Percentiles rank a stretch among this genome's conserved stretches.
These are phyloP conservation scores for Daucus carota DNA, from an alignment of 129 eudicot genomes.

Conservation along the genomic window DNA sequence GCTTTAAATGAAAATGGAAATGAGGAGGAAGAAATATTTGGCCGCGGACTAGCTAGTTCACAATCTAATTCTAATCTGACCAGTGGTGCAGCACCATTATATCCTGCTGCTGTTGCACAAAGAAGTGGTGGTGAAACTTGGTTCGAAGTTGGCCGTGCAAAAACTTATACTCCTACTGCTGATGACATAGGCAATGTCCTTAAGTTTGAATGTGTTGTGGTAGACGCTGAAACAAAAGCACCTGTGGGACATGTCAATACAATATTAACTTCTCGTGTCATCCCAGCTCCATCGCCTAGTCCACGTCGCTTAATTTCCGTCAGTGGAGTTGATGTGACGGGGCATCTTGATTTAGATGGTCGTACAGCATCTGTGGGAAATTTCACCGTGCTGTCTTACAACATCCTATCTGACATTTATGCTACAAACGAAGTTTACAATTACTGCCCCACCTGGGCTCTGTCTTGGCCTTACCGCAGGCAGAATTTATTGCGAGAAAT, in stretches of 20 bases:
- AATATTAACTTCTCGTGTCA: slow-evolving; percentile 66
- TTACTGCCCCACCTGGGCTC: slow-evolving; percentile 97
- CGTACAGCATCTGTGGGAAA: slow-evolving; percentile 56
- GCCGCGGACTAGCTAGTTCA: slow-evolving; percentile 49
- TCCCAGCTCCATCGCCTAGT: slow-evolving; percentile 92
- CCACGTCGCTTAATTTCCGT: slow-evolving; percentile 71
- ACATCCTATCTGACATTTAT: slow-evolving; percentile 69
- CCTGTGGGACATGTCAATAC: slow-evolving; percentile 49
- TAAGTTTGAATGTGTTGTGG: slow-evolving; percentile 85
- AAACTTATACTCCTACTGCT: slow-evolving; percentile 87
- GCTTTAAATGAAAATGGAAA: slow-evolving; percentile 74
- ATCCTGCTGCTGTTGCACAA: slow-evolving; percentile 74
- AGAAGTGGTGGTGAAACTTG: slow-evolving; percentile 83
- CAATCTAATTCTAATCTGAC: slow-evolving; percentile 53
- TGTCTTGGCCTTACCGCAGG: slow-evolving; percentile 88
- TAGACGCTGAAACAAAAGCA: slow-evolving; percentile 65
- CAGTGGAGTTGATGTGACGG: slow-evolving; percentile 58
- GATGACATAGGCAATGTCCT: slow-evolving; percentile 92
- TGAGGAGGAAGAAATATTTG: slow-evolving; percentile 89
- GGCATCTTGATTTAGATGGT: slow-evolving; percentile 66
- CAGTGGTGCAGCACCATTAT: slow-evolving; percentile 51
- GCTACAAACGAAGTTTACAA: slow-evolving; percentile 68
- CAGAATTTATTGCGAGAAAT: slow-evolving; percentile 90
- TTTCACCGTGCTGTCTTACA: slow-evolving; percentile 86
- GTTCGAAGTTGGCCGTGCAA: slow-evolving; percentile 80